Evolutionary conservation across 2,329 filamentous ascomycete genomes (phyloP), one percentile per base, ranked within the genome.

Genomic region (Hyphodiscus sp.): DNA sequence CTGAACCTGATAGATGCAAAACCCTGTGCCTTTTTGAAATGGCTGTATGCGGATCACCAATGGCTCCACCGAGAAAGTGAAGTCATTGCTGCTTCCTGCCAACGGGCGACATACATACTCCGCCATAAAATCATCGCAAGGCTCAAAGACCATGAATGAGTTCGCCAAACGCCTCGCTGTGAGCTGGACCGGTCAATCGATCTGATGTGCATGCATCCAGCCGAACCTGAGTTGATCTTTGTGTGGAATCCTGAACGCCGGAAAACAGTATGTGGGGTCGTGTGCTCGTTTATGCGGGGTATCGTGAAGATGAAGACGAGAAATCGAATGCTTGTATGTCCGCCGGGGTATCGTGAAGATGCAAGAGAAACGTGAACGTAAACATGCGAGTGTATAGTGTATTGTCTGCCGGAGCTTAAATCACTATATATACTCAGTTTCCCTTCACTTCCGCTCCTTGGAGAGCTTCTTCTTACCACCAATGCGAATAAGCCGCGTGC

Each of bases 401-500:
- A 10, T n/a, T 38, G 33, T 38, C 4, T 13, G 16, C 33, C 33
- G 11, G 16, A 15, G 33, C 33, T 38, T 38, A 38, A 15, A 15
- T 4, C 33, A 13, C 33, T 38, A n/a, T 13, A 15, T 13, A 4
- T 38, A 4, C 16, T 38, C 33, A 38, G 33, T n/a, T 6, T 38
- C 2, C 4, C 33, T 38, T n/a, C 16, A 38, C 11, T 13, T 38
- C 11, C 16, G 33, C 4, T 15, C 33, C 33, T 38, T 13, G 13
- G 33, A 38, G 2, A 4, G 33, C 33, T 38, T 38, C 33, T 50
- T 47, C 56, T 61, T 63, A 47, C 57, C 58, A 15, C 55, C 49
- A 55, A 76, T 65, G 7, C 73, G 70, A 46, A 80, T 67, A 30
- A 80, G 68, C 55, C 76, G 74, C n/a, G 82, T 85, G 55, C 81